These are phyloP conservation scores for Capsicum pubescens DNA, from an alignment of 257 asterid genomes.

Conservation along the genomic window DNA sequence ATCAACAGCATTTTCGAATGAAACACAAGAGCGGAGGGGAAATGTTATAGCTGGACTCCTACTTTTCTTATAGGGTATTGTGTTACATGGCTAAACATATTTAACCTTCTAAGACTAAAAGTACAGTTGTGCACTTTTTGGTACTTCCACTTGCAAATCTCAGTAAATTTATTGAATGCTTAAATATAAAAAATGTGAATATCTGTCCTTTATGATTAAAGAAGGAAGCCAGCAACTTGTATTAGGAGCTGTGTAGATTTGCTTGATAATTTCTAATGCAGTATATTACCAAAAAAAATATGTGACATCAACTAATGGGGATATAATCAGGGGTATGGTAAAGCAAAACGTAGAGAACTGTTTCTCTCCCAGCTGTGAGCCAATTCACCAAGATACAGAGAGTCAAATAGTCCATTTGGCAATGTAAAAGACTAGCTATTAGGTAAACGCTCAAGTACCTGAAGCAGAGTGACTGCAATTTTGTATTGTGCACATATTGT, in stretches of 20 bases:
- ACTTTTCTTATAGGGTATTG: constrained; percentile 4
- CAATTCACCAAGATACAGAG: neutral
- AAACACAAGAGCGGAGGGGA: neutral
- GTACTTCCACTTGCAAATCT: neutral
- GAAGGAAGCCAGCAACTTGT: constrained; percentile 5
- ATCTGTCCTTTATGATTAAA: neutral
- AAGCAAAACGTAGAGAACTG: constrained; percentile 12
- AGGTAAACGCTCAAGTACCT: constrained; percentile 50
- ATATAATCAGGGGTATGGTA: constrained; percentile 2
- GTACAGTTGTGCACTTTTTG: constrained; percentile 3
- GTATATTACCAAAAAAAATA: neutral
- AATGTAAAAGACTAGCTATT: neutral
- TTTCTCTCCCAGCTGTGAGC: neutral
- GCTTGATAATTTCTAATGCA: neutral
- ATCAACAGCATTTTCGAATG: constrained; percentile 18
- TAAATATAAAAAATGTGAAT: neutral
- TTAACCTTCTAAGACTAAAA: constrained; percentile 17
- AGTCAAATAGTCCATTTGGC: neutral
- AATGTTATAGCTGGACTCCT: neutral
- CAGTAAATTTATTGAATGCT: neutral
- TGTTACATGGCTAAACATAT: neutral
- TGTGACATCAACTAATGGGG: neutral
- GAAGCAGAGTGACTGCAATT: constrained; percentile 97
- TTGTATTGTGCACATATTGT: constrained; percentile 99
- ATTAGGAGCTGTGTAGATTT: neutral